Evolutionary conservation across 2,329 filamentous ascomycete genomes (phyloP), one percentile per base, ranked within the genome.

Genomic region (Ophiostoma triangulosporum): DNA sequence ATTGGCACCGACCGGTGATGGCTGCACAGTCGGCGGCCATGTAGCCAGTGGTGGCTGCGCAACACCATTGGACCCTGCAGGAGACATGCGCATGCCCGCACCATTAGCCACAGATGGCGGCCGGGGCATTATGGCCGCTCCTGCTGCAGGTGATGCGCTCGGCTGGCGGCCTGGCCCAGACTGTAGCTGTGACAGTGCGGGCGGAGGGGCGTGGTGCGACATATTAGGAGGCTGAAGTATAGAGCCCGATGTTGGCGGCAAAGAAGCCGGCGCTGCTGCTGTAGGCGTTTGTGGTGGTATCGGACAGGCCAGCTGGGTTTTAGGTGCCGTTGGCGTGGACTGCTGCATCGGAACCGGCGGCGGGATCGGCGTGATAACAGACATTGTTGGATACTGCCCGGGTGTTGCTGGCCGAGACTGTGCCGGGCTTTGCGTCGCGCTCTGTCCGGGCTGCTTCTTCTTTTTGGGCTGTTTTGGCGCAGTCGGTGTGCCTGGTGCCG

Each of bases 391-490:
- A 15, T 53, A 43, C 48, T 57, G 49, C 33, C 40, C 26, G 20
- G 52, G 46, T 17, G 54, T 46, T 50, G 14, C 33, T 32, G 14
- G 38, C 31, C 58, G 59, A 4, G 60, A 52, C 26, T 17, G 4
- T 57, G 57, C 11, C 59, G 57, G 56, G n/a, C 64, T 60, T 9
- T 60, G 4, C 58, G 57, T 11, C 59, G 57, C 55, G 17, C 64
- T 61, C 11, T 61, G 51, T 1, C 63, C 45, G 9, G 51, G 33
- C 43, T 17, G 43, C 48, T 43, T 55, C 26, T 61, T 57, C 50
- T 48, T 56, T 31, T 62, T 57, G 8, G 66, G 60, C 32, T 62
- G 62, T 6, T 70, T 68, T 12, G 67, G 66, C 15, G 68, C 66
- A 12, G 73, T 73, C n/a, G 29, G 27, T 3, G 56, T 53, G 12